Evolutionary conservation across 805 yeast genomes (phyloP), one percentile per base, ranked within the genome.

Genomic region (Huiozyma sinensis): DNA sequence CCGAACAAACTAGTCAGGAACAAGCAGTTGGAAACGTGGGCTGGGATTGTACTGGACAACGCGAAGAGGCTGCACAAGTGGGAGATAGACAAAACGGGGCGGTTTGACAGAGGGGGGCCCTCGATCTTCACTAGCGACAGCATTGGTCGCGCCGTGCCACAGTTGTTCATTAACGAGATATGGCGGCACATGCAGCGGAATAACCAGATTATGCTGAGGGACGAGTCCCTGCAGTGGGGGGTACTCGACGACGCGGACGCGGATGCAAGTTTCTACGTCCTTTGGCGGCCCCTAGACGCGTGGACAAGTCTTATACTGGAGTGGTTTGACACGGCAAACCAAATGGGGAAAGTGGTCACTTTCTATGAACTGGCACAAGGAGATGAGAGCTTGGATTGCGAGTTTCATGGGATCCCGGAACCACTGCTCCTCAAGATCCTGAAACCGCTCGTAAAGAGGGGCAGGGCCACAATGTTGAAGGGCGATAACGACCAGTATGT

Each of bases 21-120:
- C 30, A 79, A 86, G 8, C 98, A 90, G 62, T 65, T 83, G 11
- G 71, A 71, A n/a, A 76, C 83, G 44, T 90, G 98, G 98, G 66
- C 71, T 28, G 68, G 73, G 38, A 63, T 90, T 28, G 65, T 90
- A 0, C 59, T 82, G 7, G 67, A 69, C 6, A 84, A 76, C 53
- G 81, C 94, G 52, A 69, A 74, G 50, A 66, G 61, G 44, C 65
- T 76, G 50, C 68, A 69, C 44, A 69, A 77, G 29, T 82, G 82
- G 82, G 63, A 69, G 10, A 57, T 83, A 43, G 70, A 56, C 30
- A 48, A 44, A 56, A 66, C 46, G 6, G 64, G 64, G 42, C 49
- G 51, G 35, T 51, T 45, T 13, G 13, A 33, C 30, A 9, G 38
- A 34, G 36, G 35, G 13, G 27, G 34, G 35, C 33, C 33, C 17